Base-by-base conservation (phyloP, 371 early-diverging fungal species). In the Mortierella sp. region DNA sequence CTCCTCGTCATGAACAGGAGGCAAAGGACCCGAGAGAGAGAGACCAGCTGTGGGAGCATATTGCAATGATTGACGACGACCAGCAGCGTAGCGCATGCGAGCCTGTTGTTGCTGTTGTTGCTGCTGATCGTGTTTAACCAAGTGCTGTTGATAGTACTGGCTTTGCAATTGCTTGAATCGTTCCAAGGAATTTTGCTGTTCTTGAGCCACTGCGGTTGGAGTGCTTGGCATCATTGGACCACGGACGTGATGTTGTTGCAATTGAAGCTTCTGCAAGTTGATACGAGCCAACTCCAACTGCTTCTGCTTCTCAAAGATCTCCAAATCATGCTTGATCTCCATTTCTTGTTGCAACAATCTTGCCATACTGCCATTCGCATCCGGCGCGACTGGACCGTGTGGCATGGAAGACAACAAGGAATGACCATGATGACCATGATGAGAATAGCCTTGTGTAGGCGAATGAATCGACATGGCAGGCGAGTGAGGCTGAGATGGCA, bases 41-140 rank as follows among this genome's bases (percentile, higher is more conserved):
- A 12, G 10, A 19, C 14, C 21, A 7, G 24, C 12, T 14, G 52
- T 40, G 2, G 49, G 22, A n/a, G 41, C 41, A 27, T 54, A n/a
- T 37, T 59, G 67, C 14, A 60, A 22, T 2, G 60, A 67, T 7
- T 61, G 31, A 47, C 62, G 52, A 27, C 57, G 69, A 37, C 40
- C 34, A n/a, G n/a, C n/a, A n/a, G n/a, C n/a, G 34, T 34, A 34
- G 7, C 34, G 62, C 47, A 39, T 46, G 14, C 52, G 40, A 45
- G 22, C 8, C 8, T 39, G 50, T 19, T 39, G 21, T 7, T 58
- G 47, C 27, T 59, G 60, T 17, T 67, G 54, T 8, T 66, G 66
- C 19, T 59, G 43, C 16, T 13, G 46, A 29, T 52, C 28, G 28
- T 50, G 41, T n/a, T 19, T 17, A 31, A 14, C 13, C 29, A 27